Evolutionary conservation across 805 yeast genomes (phyloP), one percentile per base, ranked within the genome.

Genomic region (Torulaspora gathmanii): DNA sequence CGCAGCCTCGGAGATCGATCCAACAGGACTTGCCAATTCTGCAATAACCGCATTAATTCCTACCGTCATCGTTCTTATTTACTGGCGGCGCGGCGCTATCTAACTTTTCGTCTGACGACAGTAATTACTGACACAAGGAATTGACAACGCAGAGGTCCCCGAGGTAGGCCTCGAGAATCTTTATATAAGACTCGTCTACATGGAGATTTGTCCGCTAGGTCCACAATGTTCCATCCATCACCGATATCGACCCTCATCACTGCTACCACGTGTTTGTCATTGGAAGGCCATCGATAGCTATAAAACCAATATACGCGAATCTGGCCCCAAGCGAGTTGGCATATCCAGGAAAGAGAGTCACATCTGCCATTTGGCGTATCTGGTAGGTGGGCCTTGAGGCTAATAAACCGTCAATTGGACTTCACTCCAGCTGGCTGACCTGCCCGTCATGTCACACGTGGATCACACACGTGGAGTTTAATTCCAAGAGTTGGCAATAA

Each of bases 1-100:
- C 3, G 44, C 44, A 29, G 33, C 30, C 13, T 35, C 44, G 5
- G 47, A 34, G 15, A 40, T 25, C 8, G 44, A 44, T 5, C 38
- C 47, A 5, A 34, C 37, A 5, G 39, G 44, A 22, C 47, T 40
- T 8, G 39, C 43, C 31, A 39, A 27, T 7, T 33, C 30, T 12
- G 41, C 47, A 15, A 29, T 23, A 19, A 38, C 33, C 9, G 34
- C 20, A 28, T 38, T 31, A 16, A 38, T 38, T 6, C 29, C 22
- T 25, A 22, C 34, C 5, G 17, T 38, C 41, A 28, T 38, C 25
- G 16, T 12, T 16, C 3, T 27, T 19, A 13, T 5, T 22, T 22
- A 22, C 41, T 19, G 41, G 16, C 20, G n/a, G 34, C 34, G 34
- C 34, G 34, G 34, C 34, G 34, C 34, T 31, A 31, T 11, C 34